Percentiles rank a stretch among this genome's conserved stretches.
Conservation (phyloP, 2,329 filamentous ascomycete species). For the Aspergillus nomiae region DNA sequence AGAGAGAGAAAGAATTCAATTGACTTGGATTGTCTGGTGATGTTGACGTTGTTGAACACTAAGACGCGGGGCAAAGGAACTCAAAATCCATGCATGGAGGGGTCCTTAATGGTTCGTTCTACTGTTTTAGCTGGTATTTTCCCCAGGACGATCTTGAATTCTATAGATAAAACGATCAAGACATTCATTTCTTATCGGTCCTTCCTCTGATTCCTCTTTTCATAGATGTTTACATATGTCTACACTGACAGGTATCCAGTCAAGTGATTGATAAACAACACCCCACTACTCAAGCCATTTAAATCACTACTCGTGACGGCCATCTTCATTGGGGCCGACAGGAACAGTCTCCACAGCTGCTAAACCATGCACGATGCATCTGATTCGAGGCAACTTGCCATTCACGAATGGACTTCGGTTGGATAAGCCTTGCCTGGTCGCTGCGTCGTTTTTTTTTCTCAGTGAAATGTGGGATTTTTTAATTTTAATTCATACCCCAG, state of each 20-base stretch:
- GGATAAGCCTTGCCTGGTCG: background rate
- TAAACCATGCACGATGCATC: background rate
- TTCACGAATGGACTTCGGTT: background rate
- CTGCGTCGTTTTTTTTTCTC: background rate
- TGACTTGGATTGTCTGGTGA: background rate
- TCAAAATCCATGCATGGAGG: background rate
- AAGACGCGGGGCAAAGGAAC: slow-evolving; percentile 1
- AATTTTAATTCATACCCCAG: background rate
- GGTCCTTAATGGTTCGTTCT: background rate
- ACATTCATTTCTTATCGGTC: background rate
- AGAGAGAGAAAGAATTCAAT: background rate
- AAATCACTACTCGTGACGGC: background rate
- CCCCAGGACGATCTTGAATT: no score
- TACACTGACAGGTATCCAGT: background rate
- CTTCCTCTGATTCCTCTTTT: background rate
- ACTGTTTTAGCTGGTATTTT: no score
- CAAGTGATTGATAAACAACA: background rate
- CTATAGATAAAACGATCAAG: no score
- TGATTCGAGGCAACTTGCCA: background rate
- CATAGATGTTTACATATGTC: background rate
- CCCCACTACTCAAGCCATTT: background rate
- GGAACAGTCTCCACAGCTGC: background rate
- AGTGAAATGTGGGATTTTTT: background rate
- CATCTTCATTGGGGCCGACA: background rate
- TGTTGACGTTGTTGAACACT: background rate